phyloP scores from a whole-genome alignment of 768 basidiomycete genomes.

The Hebeloma cylindrosporum region DNA sequence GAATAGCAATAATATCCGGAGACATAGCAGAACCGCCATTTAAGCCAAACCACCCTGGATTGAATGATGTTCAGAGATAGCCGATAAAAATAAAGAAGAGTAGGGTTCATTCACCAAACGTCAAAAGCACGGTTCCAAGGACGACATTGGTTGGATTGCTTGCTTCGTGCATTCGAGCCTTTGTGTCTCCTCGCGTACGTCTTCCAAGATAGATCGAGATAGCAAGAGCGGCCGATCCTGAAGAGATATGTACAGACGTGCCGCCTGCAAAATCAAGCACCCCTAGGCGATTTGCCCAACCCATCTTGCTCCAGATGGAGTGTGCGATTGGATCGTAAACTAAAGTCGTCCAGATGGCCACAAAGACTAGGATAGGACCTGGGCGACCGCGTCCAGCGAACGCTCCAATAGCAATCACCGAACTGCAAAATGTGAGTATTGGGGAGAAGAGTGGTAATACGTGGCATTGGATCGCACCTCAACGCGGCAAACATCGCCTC shows the following conservation, averaged over 20 bases:
- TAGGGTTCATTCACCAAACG: constrained; percentile 84
- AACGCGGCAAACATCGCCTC: constrained; percentile 88
- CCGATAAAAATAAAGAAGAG: background rate
- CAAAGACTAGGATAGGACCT: constrained; percentile 83
- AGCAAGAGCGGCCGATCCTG: constrained; percentile 85
- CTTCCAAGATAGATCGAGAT: constrained; percentile 90
- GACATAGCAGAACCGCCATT: constrained; percentile 88
- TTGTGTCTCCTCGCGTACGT: constrained; percentile 84
- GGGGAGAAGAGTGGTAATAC: constrained; percentile 17
- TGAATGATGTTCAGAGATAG: background rate
- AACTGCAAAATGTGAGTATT: constrained; percentile 40
- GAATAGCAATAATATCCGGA: constrained; percentile 79
- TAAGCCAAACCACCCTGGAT: constrained; percentile 44
- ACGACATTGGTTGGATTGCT: constrained; percentile 92
- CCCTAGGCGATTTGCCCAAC: constrained; percentile 70
- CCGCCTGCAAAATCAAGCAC: constrained; percentile 92
- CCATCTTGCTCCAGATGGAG: constrained; percentile 88
- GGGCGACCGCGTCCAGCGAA: constrained; percentile 84
- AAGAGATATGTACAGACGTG: constrained; percentile 92
- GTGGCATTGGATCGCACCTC: constrained; percentile 48
- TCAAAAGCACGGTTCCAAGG: constrained; percentile 85
- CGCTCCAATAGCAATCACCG: constrained; percentile 86
- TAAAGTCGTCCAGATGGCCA: constrained; percentile 83
- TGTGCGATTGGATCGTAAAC: constrained; percentile 92
- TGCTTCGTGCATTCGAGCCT: constrained; percentile 82